phyloP scores from a whole-genome alignment of 306 rosid genomes.

The Malus asiatica region DNA sequence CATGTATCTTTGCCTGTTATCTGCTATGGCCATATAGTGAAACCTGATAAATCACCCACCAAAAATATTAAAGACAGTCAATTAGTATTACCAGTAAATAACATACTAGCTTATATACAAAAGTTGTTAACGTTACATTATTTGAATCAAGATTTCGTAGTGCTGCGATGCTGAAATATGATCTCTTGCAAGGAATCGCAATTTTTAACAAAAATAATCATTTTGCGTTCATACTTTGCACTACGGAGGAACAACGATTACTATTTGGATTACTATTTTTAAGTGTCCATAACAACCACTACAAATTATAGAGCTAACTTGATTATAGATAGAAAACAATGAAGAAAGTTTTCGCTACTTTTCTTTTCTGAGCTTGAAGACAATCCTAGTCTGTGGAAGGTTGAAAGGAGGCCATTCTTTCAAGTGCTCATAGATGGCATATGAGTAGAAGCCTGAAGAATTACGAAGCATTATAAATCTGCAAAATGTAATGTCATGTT shows the following conservation, averaged over 20 bases:
- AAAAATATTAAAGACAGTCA: background rate
- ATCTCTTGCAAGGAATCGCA: no score
- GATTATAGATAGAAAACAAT: background rate
- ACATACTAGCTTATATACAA: no score
- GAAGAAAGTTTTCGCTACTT: constrained; percentile 23
- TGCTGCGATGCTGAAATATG: no score
- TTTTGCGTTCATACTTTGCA: no score
- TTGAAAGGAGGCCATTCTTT: constrained; percentile 84
- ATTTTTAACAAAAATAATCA: no score
- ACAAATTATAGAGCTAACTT: no score
- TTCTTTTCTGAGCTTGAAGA: constrained; percentile 84
- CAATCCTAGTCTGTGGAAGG: constrained; percentile 76
- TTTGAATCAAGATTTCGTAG: no score
- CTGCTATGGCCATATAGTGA: constrained; percentile 69
- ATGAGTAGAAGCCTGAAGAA: constrained; percentile 78
- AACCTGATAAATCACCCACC: constrained; percentile 39
- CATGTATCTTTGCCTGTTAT: constrained; percentile 75
- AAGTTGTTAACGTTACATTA: no score
- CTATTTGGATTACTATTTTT: no score
- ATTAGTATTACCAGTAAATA: no score
- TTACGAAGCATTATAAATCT: constrained; percentile 83
- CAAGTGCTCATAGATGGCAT: constrained; percentile 76
- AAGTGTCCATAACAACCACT: no score
- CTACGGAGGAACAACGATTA: no score
- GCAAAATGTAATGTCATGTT: background rate